Evolutionary conservation across 2,329 filamentous ascomycete species (phyloP).

Genomic region (Claviceps paspali): DNA sequence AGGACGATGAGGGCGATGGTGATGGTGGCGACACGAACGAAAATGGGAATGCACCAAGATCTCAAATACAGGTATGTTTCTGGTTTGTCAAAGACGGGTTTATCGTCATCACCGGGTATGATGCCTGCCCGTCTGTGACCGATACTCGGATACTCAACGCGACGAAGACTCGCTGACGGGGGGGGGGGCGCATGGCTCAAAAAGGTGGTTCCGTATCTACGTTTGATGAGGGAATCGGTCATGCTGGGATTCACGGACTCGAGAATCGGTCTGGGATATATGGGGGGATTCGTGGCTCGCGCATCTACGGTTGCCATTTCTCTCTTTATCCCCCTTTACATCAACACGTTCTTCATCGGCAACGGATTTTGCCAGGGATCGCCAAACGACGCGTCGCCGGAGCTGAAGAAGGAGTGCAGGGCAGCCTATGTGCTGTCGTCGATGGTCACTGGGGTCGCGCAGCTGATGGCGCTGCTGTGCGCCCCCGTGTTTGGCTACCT

Average conservation of each 20-base stretch:
- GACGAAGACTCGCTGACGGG: too few species aligned
- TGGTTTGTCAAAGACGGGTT: too few species aligned
- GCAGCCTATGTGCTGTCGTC: constrained; percentile 79
- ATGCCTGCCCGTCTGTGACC: too few species aligned
- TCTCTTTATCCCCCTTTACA: constrained; percentile 81
- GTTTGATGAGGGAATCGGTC: constrained; percentile 47
- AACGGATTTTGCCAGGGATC: constrained; percentile 63
- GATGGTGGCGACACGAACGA: not conserved
- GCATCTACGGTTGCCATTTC: constrained; percentile 92
- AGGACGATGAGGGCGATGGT: not conserved
- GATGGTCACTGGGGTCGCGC: constrained; percentile 75
- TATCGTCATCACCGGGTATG: too few species aligned
- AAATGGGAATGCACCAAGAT: constrained; percentile 1
- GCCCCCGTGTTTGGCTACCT: constrained; percentile 81
- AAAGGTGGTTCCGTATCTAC: constrained; percentile 36
- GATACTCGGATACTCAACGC: too few species aligned
- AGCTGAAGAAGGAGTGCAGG: constrained; percentile 73
- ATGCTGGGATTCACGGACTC: constrained; percentile 59
- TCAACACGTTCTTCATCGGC: constrained; percentile 78
- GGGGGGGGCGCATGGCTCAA: not conserved
- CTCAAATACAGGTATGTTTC: constrained; percentile 14
- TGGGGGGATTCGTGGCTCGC: constrained; percentile 87
- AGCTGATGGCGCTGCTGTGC: constrained; percentile 69
- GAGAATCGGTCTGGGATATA: constrained; percentile 72
- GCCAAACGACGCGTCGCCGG: constrained; percentile 47